Evolutionary conservation across 305 asterid genomes (phyloP).

Genomic region (Fraxinus baroniana): DNA sequence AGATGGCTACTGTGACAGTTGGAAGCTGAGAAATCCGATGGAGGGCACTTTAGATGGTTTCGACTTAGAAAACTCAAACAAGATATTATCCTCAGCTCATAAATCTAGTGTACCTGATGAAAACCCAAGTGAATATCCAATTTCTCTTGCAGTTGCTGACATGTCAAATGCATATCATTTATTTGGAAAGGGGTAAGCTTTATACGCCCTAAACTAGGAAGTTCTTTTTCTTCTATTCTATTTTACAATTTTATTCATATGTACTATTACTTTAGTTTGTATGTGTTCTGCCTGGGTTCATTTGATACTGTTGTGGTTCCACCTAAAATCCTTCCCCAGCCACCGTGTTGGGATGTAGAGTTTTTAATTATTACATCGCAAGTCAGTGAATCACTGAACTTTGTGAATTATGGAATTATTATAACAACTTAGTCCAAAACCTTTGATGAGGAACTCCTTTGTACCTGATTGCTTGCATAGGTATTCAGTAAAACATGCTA

Average conservation of each 20-base stretch:
- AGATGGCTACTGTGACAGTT: slow-evolving; percentile 62
- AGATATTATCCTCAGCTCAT: slow-evolving; percentile 27
- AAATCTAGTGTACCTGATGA: slow-evolving; percentile 33
- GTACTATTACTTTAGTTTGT: not conserved
- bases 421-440: not conserved
- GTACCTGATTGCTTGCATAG: not conserved
- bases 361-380: not conserved
- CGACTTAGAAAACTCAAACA: slow-evolving; percentile 30
- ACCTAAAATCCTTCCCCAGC: not conserved
- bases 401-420: not conserved
- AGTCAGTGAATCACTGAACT: not conserved
- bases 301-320: not conserved
- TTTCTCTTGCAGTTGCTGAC: slow-evolving; percentile 60
- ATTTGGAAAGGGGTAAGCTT: slow-evolving; percentile 69
- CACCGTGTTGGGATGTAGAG: too few species aligned
- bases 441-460: not conserved
- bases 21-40: slow-evolving; percentile 35
- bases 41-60: slow-evolving; percentile 31
- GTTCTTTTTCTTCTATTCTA: not conserved
- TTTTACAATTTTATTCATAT: not conserved
- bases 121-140: slow-evolving; percentile 36
- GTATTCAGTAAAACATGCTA: slow-evolving; percentile 14
- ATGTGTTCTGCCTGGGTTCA: not conserved
- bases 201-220: not conserved
- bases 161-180: slow-evolving; percentile 64